A percentile compares a stretch with the other conserved stretches of the same genome.
Evolutionary conservation across 2,329 filamentous ascomycete genomes (phyloP).

Genomic region (Chaetomium globosum): DNA sequence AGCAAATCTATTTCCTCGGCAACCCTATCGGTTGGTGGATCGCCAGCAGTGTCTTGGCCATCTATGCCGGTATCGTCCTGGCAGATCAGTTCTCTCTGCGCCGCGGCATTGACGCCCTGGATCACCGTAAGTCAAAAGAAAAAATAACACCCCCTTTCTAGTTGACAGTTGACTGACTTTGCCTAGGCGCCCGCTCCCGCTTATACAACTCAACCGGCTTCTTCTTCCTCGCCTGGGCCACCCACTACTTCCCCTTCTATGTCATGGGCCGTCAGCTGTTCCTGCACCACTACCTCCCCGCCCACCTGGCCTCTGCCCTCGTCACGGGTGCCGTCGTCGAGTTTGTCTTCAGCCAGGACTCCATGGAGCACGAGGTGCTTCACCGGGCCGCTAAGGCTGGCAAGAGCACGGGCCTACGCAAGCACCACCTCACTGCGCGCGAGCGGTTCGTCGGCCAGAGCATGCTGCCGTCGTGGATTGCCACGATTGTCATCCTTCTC

Average conservation of each 20-base stretch:
- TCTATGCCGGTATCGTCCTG: conserved; percentile 87
- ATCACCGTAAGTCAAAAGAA: conserved; percentile 72
- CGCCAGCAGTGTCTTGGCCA: conserved; percentile 84
- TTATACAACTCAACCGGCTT: conserved; percentile 99
- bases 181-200: conserved; percentile 78
- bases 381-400: conserved; percentile 48
- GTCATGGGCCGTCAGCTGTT: conserved; percentile 98
- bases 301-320: conserved; percentile 85
- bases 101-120: conserved; percentile 88
- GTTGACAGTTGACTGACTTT: conserved; percentile 39
- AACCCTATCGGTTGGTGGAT: conserved; percentile 99
- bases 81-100: conserved; percentile 93
- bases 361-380: conserved; percentile 60
- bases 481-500: conserved; percentile 68
- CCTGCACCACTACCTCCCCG: conserved; percentile 95
- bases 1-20: conserved; percentile 98
- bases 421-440: conserved; percentile 72
- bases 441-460: conserved; percentile 81
- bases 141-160: background rate
- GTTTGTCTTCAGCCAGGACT: conserved; percentile 93
- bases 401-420: conserved; percentile 52
- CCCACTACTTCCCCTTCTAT: conserved; percentile 96
- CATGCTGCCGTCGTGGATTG: conserved; percentile 77
- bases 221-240: conserved; percentile 97
- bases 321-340: conserved; percentile 91